Base-by-base conservation (phyloP, 1,284 basidiomycete species). In the Rugosomyces carneus region DNA sequence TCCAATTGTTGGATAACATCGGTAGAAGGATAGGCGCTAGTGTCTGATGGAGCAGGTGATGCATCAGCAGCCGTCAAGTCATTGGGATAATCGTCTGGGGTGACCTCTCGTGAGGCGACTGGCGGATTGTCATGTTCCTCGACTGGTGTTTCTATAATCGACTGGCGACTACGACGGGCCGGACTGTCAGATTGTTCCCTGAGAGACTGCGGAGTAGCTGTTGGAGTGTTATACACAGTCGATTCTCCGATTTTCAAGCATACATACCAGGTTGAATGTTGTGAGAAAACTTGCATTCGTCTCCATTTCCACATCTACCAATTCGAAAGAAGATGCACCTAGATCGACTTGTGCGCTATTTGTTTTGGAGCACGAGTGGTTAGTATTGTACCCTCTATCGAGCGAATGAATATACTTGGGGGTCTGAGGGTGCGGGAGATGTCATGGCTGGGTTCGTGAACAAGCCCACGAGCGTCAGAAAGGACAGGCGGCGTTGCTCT, bases 361-460 rank as follows among this genome's bases (percentile, higher is more conserved):
- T 53, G 21, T 23, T 23, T 3, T 23, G 7, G 7, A 23, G 21
- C 7, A 23, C 8, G 32, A 45, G 40, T 61, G 63, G 35, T 50
- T 45, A 27, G 51, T 23, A 16, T 62, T 61, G 16, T 62, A 64
- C 15, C 18, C 47, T n/a, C 59, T 58, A 52, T 15, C 53, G 49
- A 45, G 57, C 57, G 41, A 53, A 56, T 9, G 34, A 50, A 51
- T 60, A 63, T 11, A 54, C 43, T 31, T 43, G 19, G 40, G 52
- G 41, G 40, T 43, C 8, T 16, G 40, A 27, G 16, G 40, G 15
- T 34, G 50, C 26, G n/a, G 42, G 27, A 5, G 27, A 29, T 9
- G 27, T 37, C 34, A 51, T 44, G 18, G 36, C 15, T 10, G 4
- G 19, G 18, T 13, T 19, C 10, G 16, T 20, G 13, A 3, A 29